A percentile compares a stretch with the other conserved stretches of the same genome.
Conservation (phyloP, 169 alveolate species). For the Plasmodium billcollinsi region DNA sequence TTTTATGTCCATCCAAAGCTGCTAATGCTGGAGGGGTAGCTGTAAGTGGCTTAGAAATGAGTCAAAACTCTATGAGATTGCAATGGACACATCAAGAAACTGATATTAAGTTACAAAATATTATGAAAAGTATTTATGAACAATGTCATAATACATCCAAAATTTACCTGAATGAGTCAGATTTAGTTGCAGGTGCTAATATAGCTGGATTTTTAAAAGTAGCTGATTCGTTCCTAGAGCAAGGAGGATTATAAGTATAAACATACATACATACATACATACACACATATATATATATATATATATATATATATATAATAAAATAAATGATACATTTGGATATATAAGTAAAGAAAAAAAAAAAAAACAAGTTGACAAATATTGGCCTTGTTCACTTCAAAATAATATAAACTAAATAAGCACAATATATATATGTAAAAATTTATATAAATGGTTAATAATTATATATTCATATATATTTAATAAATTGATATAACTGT, state of each 20-base stretch:
- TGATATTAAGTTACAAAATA: conserved; percentile 81
- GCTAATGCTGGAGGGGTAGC: conserved; percentile 94
- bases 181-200: conserved; percentile 90
- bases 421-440: no score
- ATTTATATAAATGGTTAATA: no score
- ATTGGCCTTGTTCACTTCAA: no score
- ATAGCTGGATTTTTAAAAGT: conserved; percentile 90
- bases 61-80: conserved; percentile 88
- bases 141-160: conserved; percentile 83
- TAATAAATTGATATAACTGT: no score
- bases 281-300: no score
- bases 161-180: conserved; percentile 79
- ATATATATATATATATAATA: no score
- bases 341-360: no score
- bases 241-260: conserved; percentile 79
- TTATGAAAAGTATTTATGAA: conserved; percentile 84
- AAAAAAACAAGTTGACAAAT: no score
- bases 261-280: no score
- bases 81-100: conserved; percentile 88
- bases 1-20: conserved; percentile 91
- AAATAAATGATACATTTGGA: no score
- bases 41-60: conserved; percentile 91
- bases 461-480: no score
- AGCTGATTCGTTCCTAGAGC: conserved; percentile 88
- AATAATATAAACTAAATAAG: no score